These are phyloP conservation scores for Colletotrichum lini DNA, from an alignment of 2,329 filamentous ascomycete genomes.

Conservation along the genomic window DNA sequence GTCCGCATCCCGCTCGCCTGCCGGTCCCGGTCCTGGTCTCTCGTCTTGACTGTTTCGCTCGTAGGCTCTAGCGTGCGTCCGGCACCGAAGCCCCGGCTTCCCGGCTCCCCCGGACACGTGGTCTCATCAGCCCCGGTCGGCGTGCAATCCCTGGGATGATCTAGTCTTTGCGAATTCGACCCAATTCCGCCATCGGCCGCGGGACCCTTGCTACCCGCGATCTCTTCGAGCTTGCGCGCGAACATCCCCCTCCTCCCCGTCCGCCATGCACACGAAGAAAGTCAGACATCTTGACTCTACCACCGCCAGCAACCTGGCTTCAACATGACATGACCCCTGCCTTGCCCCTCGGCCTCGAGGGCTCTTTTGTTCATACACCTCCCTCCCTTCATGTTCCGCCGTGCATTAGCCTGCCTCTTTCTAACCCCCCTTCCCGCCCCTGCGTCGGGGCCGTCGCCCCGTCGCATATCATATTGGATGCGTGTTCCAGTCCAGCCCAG, in stretches of 20 bases:
- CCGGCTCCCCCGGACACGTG: conserved; percentile 20
- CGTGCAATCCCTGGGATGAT: conserved; percentile 34
- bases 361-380: not conserved
- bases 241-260: not conserved
- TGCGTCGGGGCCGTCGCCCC: not conserved
- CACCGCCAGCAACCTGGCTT: not conserved
- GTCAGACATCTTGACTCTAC: not conserved
- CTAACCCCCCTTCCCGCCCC: not conserved
- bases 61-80: not conserved
- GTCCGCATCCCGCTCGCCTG: conserved; percentile 1
- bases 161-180: conserved; percentile 4
- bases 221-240: not conserved
- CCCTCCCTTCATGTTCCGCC: conserved; percentile 3
- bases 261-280: not conserved
- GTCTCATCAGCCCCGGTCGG: conserved; percentile 11
- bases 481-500: not conserved
- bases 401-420: not conserved
- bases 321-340: not conserved
- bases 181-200: not conserved
- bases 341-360: not conserved
- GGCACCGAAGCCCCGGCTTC: conserved; percentile 24
- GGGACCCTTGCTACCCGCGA: not conserved
- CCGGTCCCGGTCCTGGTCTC: not conserved
- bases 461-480: conserved; percentile 22
- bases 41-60: not conserved